Base-by-base conservation (phyloP, 2,329 filamentous ascomycete genomes). In the Cyphellophora attinorum region DNA sequence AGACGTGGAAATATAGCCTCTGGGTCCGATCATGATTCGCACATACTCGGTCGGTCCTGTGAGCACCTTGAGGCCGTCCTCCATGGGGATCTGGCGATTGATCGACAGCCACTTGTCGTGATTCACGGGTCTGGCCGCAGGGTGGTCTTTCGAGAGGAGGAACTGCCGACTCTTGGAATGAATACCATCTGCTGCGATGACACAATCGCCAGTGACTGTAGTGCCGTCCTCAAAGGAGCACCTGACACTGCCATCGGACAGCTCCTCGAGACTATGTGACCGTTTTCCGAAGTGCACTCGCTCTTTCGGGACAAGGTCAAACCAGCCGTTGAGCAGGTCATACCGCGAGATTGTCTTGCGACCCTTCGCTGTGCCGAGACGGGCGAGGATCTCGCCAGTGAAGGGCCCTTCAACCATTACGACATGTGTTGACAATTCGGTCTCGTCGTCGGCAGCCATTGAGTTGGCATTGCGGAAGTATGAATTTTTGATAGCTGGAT, bases 181-280 rank as follows among this genome's bases (percentile, higher is more conserved):
- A 11, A 61, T 50, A 10, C 58, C 57, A 32, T 61, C 58, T 6
- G 55, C 55, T 2, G 53, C 54, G 5, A 60, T 41, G n/a, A 61
- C 44, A 18, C 52, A 54, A 37, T 59, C 55, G 5, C 40, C 53
- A 5, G 35, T 23, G 12, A 37, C 43, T 5, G 34, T 16, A 23
- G 53, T 51, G 14, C 45, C 44, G n/a, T n/a, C n/a, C n/a, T n/a
- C n/a, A n/a, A n/a, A n/a, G n/a, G n/a, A n/a, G n/a, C n/a, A n/a
- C n/a, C n/a, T n/a, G n/a, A n/a, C n/a, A n/a, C n/a, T n/a, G n/a
- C n/a, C n/a, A n/a, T n/a, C n/a, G n/a, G n/a, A n/a, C n/a, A n/a
- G n/a, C n/a, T n/a, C n/a, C n/a, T n/a, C n/a, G n/a, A n/a, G n/a
- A n/a, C n/a, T n/a, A n/a, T n/a, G n/a, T n/a, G n/a, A n/a, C n/a